These are phyloP conservation scores for Gloeostereum incarnatum DNA, from an alignment of 768 basidiomycete species.

Conservation along the genomic window DNA sequence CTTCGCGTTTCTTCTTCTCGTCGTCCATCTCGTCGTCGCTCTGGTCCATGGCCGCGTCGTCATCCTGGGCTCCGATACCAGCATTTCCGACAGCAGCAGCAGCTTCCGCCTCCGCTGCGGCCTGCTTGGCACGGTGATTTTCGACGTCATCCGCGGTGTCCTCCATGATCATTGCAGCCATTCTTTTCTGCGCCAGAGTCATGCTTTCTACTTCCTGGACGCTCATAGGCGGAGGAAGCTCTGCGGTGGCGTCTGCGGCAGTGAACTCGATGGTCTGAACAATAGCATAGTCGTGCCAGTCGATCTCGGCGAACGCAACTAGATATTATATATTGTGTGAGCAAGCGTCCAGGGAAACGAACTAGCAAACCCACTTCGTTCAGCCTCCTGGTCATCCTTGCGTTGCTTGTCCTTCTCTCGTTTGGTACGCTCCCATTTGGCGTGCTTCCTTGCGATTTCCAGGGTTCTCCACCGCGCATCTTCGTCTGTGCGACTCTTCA, in stretches of 20 bases:
- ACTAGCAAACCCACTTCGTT: slow-evolving; percentile 60
- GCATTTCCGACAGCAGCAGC: slow-evolving; percentile 68
- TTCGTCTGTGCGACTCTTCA: slow-evolving; percentile 57
- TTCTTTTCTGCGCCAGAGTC: slow-evolving; percentile 94
- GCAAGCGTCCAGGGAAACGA: slow-evolving; percentile 5
- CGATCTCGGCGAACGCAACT: slow-evolving; percentile 95
- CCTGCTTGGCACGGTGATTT: slow-evolving; percentile 71
- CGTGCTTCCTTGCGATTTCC: slow-evolving; percentile 66
- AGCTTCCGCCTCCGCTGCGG: slow-evolving; percentile 79
- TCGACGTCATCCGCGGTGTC: slow-evolving; percentile 83
- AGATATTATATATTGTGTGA: slow-evolving; percentile 2
- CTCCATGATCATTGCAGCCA: slow-evolving; percentile 98
- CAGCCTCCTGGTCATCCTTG: slow-evolving; percentile 88
- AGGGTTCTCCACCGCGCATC: slow-evolving; percentile 72
- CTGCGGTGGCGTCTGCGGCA: slow-evolving; percentile 78
- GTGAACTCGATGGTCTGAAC: slow-evolving; percentile 99
- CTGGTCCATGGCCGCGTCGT: slow-evolving; percentile 76
- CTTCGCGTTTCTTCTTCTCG: slow-evolving; percentile 55
- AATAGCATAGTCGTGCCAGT: slow-evolving; percentile 99
- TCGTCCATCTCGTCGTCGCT: slow-evolving; percentile 74
- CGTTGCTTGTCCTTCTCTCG: slow-evolving; percentile 79
- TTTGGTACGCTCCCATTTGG: slow-evolving; percentile 83
- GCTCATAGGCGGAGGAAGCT: slow-evolving; percentile 95
- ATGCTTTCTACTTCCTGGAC: slow-evolving; percentile 92
- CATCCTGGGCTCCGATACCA: slow-evolving; percentile 35